These are phyloP conservation scores for Hymenoscyphus scutula DNA, from an alignment of 2,329 filamentous ascomycete species.

Conservation along the genomic window DNA sequence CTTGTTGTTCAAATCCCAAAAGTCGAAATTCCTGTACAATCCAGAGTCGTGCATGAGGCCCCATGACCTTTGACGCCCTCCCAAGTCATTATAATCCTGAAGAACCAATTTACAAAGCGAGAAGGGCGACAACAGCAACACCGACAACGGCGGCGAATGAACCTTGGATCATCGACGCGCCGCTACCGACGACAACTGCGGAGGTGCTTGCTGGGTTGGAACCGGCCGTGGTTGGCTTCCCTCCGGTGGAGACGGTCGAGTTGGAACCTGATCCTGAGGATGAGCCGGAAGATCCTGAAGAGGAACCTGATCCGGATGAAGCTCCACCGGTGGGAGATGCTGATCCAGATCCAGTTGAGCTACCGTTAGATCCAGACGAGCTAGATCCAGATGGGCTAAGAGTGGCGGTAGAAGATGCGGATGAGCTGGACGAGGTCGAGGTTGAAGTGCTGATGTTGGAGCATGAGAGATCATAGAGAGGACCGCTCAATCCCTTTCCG, in stretches of 20 bases:
- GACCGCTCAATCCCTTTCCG: conserved; percentile 51
- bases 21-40: not conserved
- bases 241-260: conserved; percentile 1
- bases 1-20: not conserved
- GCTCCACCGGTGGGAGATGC: conserved; percentile 5
- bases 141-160: conserved; percentile 25
- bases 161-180: conserved; percentile 21
- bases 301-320: not conserved
- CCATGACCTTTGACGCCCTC: not conserved
- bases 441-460: conserved; percentile 34
- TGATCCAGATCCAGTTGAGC: conserved; percentile 4
- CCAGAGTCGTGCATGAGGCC: not conserved
- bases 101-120: conserved; percentile 29
- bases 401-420: conserved; percentile 12
- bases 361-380: not conserved
- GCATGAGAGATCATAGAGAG: conserved; percentile 64
- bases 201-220: not conserved
- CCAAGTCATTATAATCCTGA: conserved; percentile 8
- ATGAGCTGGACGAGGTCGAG: conserved; percentile 2
- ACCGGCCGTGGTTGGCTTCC: not conserved
- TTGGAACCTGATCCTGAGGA: conserved; percentile 12
- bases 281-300: conserved; percentile 13
- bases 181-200: conserved; percentile 10
- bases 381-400: not conserved
- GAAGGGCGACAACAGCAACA: conserved; percentile 24